A percentile compares a stretch with the other conserved stretches of the same genome.
Conservation (phyloP, 2,329 filamentous ascomycete species). For the Exophiala alcalophila region DNA sequence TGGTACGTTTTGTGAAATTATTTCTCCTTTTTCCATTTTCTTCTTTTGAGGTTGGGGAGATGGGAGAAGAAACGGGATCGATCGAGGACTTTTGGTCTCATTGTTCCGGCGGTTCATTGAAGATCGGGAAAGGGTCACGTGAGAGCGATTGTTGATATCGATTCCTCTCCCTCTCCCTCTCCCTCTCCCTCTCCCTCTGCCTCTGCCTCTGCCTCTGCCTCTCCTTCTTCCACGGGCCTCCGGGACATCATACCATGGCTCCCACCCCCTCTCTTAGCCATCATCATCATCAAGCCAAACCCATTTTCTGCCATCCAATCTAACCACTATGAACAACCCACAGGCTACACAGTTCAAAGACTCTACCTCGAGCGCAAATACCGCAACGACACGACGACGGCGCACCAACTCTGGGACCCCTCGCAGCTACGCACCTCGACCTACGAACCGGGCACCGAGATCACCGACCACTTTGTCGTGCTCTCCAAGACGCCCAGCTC, state of each 20-base stretch:
- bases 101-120: no score
- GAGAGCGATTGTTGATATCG: no score
- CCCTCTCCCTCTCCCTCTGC: no score
- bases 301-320: constrained; percentile 1
- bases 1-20: constrained; percentile 7
- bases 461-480: constrained; percentile 72
- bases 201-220: no score
- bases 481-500: constrained; percentile 59
- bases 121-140: no score
- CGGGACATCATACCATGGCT: constrained; percentile 2
- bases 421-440: constrained; percentile 53
- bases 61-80: no score
- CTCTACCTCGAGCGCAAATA: constrained; percentile 25
- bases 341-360: constrained; percentile 45
- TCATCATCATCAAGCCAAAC: background rate
- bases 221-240: no score
- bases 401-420: constrained; percentile 60
- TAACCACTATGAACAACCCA: background rate
- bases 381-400: constrained; percentile 30
- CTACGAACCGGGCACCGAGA: constrained; percentile 62
- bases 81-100: no score
- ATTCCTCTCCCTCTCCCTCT: no score
- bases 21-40: background rate
- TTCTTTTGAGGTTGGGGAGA: background rate
- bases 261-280: background rate